Percentiles rank a stretch among this genome's conserved stretches.
Evolutionary conservation across 441 rosid genomes (phyloP).

Genomic region (Corymbia calophylla): DNA sequence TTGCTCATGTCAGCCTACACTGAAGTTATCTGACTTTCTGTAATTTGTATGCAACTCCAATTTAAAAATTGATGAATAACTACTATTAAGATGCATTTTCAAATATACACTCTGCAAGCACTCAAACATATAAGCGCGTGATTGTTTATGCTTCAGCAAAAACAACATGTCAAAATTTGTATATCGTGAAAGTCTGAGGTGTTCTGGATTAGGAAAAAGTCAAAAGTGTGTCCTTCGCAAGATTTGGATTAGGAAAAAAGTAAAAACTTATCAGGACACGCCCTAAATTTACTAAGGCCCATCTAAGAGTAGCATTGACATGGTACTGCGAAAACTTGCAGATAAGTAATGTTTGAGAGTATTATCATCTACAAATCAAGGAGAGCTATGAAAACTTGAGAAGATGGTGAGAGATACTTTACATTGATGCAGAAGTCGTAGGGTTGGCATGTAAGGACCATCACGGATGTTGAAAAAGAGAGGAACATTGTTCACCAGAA

Average conservation of each 20-base stretch:
- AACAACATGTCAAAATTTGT: not conserved
- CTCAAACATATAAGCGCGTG: not conserved
- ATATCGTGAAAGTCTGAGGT: not conserved
- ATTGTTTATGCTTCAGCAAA: not conserved
- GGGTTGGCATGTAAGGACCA: slow-evolving; percentile 98
- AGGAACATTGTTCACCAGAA: slow-evolving; percentile 84
- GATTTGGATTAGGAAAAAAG: not conserved
- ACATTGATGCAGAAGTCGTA: slow-evolving; percentile 92
- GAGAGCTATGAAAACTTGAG: not conserved
- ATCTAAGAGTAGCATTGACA: not conserved
- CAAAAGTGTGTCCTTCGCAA: not conserved
- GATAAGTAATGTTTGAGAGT: not conserved
- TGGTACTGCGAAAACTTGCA: not conserved
- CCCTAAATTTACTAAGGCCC: not conserved
- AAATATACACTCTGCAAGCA: not conserved
- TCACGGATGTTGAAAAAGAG: slow-evolving; percentile 93
- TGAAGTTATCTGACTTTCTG: not conserved
- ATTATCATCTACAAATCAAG: not conserved
- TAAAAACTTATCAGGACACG: not conserved
- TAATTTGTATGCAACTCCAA: not conserved
- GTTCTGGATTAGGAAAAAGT: not conserved
- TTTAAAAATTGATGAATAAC: not conserved
- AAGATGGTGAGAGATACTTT: slow-evolving; percentile 7
- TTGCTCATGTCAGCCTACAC: not conserved
- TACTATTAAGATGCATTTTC: not conserved